Conservation (phyloP, 2,329 filamentous ascomycete genomes). For the Apiospora rasikravindrae region DNA sequence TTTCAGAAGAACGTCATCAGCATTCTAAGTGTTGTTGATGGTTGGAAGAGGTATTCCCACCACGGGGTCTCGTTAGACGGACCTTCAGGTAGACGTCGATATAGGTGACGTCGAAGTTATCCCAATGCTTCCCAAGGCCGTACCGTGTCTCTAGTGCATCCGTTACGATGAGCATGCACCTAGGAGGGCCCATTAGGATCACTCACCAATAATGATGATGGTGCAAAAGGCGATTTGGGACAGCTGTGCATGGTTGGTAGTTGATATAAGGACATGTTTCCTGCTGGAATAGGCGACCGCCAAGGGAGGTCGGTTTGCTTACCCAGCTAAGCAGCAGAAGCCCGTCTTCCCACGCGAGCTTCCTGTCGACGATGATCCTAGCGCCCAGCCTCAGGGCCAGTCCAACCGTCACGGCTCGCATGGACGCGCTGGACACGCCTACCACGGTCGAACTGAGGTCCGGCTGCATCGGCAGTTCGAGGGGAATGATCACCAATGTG, state of each 20-base stretch:
- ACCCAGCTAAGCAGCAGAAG: not conserved
- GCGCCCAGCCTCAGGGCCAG: not conserved
- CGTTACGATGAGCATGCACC: not conserved
- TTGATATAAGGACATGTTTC: not conserved
- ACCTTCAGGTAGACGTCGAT: constrained; percentile 1
- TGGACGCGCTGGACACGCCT: not conserved
- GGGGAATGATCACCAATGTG: not conserved
- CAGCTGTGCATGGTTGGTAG: not conserved
- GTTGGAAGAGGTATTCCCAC: no score
- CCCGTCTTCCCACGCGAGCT: not conserved
- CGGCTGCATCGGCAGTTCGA: not conserved
- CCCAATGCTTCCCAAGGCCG: constrained; percentile 3
- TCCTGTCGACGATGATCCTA: not conserved
- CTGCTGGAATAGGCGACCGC: not conserved
- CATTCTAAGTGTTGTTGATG: no score
- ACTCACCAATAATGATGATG: not conserved
- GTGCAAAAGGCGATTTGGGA: not conserved
- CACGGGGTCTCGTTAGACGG: not conserved
- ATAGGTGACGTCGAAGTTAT: not conserved
- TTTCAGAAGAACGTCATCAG: constrained; percentile 15
- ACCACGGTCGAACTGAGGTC: constrained; percentile 2
- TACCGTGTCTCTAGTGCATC: not conserved
- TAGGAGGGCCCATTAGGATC: not conserved
- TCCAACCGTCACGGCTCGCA: not conserved
- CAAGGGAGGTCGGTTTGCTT: not conserved